A percentile compares a stretch with the other conserved stretches of the same genome.
Conservation (phyloP, 108 stramenopile genomes). For the Cylindrotheca fusiformis region DNA sequence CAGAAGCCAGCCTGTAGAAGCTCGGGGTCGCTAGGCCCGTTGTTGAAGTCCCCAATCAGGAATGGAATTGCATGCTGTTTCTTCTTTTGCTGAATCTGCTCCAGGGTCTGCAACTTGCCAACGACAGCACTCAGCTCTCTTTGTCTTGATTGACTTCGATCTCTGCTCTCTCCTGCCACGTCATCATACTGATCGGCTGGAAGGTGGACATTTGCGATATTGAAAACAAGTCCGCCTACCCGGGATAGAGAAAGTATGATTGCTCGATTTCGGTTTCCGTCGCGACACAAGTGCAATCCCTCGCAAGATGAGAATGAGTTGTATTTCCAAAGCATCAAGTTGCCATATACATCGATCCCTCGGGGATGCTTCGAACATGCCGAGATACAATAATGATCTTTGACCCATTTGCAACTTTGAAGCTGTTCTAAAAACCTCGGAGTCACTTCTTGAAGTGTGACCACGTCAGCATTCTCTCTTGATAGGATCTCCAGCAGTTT, state of each 20-base stretch:
- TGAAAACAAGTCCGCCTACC: not conserved
- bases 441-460: slow-evolving; percentile 27
- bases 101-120: slow-evolving; percentile 6
- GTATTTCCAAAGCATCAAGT: slow-evolving; percentile 19
- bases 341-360: slow-evolving; percentile 7
- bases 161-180: not conserved
- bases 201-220: not conserved
- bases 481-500: not conserved
- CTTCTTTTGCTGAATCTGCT: slow-evolving; percentile 1
- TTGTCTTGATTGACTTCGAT: slow-evolving; percentile 2
- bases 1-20: slow-evolving; percentile 3
- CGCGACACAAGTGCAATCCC: not conserved
- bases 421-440: slow-evolving; percentile 15
- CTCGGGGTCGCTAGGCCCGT: not conserved
- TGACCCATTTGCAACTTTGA: slow-evolving; percentile 1
- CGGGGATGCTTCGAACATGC: not conserved
- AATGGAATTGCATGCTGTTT: not conserved
- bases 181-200: not conserved
- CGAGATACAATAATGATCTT: slow-evolving; percentile 3
- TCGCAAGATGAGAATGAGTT: not conserved
- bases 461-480: slow-evolving; percentile 7
- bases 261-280: slow-evolving; percentile 3
- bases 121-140: slow-evolving; percentile 17
- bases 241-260: not conserved
- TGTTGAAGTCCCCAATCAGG: not conserved